phyloP scores from a whole-genome alignment of 2,329 filamentous ascomycete species.

The Macrophomina tecta region DNA sequence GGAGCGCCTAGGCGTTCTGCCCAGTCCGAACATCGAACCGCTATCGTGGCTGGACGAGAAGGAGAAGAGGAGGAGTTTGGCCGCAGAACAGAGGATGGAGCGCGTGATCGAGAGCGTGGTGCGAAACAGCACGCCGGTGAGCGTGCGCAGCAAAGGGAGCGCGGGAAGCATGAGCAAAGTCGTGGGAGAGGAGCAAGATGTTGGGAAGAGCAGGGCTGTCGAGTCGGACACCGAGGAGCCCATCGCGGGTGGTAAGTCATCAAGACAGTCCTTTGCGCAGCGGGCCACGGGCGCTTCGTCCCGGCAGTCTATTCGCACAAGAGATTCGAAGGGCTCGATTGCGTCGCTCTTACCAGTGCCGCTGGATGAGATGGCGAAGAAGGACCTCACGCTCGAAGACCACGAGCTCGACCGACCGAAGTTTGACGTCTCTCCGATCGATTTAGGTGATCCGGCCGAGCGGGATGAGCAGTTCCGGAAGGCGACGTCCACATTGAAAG shows the following conservation, averaged over 20 bases:
- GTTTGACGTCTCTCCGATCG: constrained; percentile 14
- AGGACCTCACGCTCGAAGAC: constrained; percentile 20
- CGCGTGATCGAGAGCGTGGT: constrained; percentile 26
- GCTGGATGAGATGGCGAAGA: constrained; percentile 24
- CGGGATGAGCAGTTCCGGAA: constrained; percentile 2
- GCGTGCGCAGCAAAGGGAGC: constrained; percentile 11
- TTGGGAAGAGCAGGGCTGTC: not conserved
- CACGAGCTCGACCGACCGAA: constrained; percentile 14
- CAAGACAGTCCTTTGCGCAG: constrained; percentile 17
- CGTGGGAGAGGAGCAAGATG: not conserved
- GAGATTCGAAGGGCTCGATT: constrained; percentile 12
- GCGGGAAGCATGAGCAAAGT: constrained; percentile 18
- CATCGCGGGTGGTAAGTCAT: not conserved
- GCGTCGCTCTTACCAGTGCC: constrained; percentile 22
- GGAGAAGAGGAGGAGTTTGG: constrained; percentile 18
- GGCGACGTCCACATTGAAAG: not conserved
- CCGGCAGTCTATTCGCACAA: constrained; percentile 16
- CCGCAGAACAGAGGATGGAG: constrained; percentile 13
- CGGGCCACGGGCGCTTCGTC: constrained; percentile 5
- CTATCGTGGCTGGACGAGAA: constrained; percentile 23
- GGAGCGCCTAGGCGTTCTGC: constrained; percentile 22
- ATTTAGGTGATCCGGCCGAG: not conserved
- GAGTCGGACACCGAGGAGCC: not conserved
- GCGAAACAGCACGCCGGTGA: constrained; percentile 23
- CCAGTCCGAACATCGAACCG: constrained; percentile 24